These are phyloP conservation scores for Phaeosphaeriaceae sp. DNA, from an alignment of 2,329 filamentous ascomycete genomes.

Conservation along the genomic window DNA sequence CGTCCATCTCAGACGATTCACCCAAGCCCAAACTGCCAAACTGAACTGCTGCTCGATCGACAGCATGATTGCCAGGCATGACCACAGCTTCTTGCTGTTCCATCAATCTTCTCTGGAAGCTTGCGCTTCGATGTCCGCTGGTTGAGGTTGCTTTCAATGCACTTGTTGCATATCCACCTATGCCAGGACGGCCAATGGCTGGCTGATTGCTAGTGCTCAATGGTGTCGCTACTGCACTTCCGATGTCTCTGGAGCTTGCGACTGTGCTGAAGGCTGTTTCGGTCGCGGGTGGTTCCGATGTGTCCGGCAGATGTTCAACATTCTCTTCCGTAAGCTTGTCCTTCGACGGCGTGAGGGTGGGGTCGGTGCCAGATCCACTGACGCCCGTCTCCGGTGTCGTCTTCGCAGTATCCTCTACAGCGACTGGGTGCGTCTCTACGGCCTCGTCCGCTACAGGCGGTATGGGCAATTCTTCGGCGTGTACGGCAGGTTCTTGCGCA, in stretches of 20 bases:
- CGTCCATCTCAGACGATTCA: slow-evolving; percentile 72
- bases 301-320: slow-evolving; percentile 87
- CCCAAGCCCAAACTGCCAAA: slow-evolving; percentile 95
- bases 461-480: slow-evolving; percentile 50
- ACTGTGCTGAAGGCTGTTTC: slow-evolving; percentile 88
- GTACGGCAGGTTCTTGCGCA: slow-evolving; percentile 44
- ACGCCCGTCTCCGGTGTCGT: slow-evolving; percentile 48
- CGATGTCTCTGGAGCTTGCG: slow-evolving; percentile 80
- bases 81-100: slow-evolving; percentile 98
- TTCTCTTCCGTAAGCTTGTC: slow-evolving; percentile 90
- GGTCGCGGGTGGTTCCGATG: slow-evolving; percentile 76
- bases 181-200: slow-evolving; percentile 66
- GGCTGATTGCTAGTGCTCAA: slow-evolving; percentile 60
- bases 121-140: slow-evolving; percentile 70
- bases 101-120: slow-evolving; percentile 83
- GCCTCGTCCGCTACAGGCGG: slow-evolving; percentile 48
- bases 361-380: slow-evolving; percentile 60
- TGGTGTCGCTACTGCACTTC: slow-evolving; percentile 66
- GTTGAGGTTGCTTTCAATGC: slow-evolving; percentile 77
- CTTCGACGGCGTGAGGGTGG: slow-evolving; percentile 69
- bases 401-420: slow-evolving; percentile 35
- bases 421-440: slow-evolving; percentile 38
- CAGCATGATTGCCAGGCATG: slow-evolving; percentile 95
- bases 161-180: slow-evolving; percentile 79
- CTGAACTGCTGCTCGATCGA: slow-evolving; percentile 91